Evolutionary conservation across 2,329 filamentous ascomycete genomes (phyloP).

Genomic region (Pyricularia sp.): DNA sequence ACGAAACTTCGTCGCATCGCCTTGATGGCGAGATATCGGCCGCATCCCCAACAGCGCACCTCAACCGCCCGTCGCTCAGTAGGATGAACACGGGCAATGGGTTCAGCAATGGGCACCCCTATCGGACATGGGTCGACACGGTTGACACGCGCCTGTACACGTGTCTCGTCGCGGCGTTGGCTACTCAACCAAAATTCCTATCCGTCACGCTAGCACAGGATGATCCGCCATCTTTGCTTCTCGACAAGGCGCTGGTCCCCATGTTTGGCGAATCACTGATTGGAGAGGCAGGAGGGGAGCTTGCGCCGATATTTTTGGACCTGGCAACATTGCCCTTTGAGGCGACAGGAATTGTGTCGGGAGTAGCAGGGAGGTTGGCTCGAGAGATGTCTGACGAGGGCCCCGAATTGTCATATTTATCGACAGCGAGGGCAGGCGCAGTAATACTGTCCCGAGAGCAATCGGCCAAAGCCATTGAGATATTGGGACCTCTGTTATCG

Average conservation of each 20-base stretch:
- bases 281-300: constrained; percentile 60
- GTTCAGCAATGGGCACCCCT: neutral
- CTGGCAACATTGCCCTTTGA: constrained; percentile 72
- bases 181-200: constrained; percentile 56
- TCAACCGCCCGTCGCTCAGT: constrained; percentile 19
- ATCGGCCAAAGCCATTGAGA: constrained; percentile 62
- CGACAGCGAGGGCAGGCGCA: constrained; percentile 78
- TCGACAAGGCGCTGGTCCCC: constrained; percentile 58
- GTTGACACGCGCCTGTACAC: constrained; percentile 56
- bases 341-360: constrained; percentile 90
- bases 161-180: constrained; percentile 50
- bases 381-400: constrained; percentile 52
- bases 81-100: constrained; percentile 22
- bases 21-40: constrained; percentile 25
- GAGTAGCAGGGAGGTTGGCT: constrained; percentile 76
- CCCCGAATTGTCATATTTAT: constrained; percentile 83
- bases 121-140: constrained; percentile 43
- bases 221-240: constrained; percentile 63
- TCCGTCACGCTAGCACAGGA: constrained; percentile 65
- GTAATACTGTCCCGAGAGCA: constrained; percentile 77
- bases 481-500: constrained; percentile 46
- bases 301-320: constrained; percentile 84
- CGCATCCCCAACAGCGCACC: constrained; percentile 6
- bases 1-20: constrained; percentile 29
- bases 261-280: constrained; percentile 67